Evolutionary conservation across 1,284 basidiomycete genomes (phyloP).

Genomic region (Heterobasidion irregulare): DNA sequence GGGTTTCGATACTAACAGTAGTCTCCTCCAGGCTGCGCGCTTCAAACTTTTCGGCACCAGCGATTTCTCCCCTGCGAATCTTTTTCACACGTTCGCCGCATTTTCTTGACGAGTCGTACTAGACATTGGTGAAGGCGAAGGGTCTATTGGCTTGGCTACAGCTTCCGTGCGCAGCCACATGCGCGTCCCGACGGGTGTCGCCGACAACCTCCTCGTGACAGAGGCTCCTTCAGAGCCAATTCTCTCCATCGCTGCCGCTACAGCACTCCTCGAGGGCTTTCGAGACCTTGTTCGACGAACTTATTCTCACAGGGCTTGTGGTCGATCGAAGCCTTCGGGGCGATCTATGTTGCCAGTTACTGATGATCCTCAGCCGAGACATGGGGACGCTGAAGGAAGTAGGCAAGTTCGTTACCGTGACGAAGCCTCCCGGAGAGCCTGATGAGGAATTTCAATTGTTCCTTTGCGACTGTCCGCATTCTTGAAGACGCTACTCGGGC

Average conservation of each 20-base stretch:
- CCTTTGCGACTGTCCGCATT: background rate
- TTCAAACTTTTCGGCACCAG: background rate
- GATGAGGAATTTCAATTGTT: background rate
- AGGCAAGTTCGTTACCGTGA: background rate
- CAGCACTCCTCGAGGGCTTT: background rate
- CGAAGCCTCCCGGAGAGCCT: background rate
- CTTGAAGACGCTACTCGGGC: background rate
- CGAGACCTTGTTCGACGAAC: background rate
- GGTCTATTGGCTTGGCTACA: background rate
- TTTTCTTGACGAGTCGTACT: background rate
- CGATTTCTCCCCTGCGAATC: background rate
- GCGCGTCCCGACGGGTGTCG: background rate
- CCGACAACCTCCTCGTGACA: background rate
- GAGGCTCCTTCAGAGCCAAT: background rate
- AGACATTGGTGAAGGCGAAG: background rate
- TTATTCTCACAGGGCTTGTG: background rate
- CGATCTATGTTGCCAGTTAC: background rate
- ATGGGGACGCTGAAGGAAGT: background rate
- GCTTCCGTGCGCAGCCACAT: background rate
- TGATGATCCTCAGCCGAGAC: background rate
- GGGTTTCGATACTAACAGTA: background rate
- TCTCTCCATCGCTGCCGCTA: background rate
- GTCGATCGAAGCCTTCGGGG: background rate
- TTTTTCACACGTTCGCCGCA: background rate
- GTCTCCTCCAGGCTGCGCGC: background rate